phyloP scores from a whole-genome alignment of 2,329 filamentous ascomycete species.

The Thielaviopsis punctulata region DNA sequence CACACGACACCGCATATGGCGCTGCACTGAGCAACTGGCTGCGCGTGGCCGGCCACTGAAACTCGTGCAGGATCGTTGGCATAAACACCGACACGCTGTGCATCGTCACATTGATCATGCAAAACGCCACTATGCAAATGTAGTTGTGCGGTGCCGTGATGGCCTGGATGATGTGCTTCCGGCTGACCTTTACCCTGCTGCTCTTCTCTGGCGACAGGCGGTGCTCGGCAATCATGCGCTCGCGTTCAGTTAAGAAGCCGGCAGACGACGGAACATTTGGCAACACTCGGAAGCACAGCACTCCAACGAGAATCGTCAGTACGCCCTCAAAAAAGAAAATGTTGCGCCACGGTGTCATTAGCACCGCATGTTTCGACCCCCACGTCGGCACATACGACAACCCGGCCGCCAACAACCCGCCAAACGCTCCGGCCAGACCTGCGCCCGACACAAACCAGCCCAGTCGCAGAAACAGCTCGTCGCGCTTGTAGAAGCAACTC shows the following conservation, averaged over 20 bases:
- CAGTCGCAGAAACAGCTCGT: constrained; percentile 36
- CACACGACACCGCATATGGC: constrained; percentile 25
- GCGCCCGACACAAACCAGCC: constrained; percentile 39
- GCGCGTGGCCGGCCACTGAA: constrained; percentile 23
- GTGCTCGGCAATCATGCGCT: constrained; percentile 35
- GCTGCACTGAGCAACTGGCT: constrained; percentile 29
- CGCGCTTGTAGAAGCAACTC: constrained; percentile 37
- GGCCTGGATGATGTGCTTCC: constrained; percentile 32
- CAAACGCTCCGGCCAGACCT: constrained; percentile 39
- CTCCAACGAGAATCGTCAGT: constrained; percentile 31
- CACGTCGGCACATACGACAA: constrained; percentile 33
- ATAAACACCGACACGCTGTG: constrained; percentile 34
- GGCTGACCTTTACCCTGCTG: constrained; percentile 24
- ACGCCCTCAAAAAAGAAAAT: constrained; percentile 49
- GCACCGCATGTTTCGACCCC: constrained; percentile 24
- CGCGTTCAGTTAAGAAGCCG: constrained; percentile 32
- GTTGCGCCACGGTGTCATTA: constrained; percentile 35
- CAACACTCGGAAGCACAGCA: constrained; percentile 32
- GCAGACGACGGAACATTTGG: constrained; percentile 31
- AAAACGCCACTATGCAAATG: constrained; percentile 39
- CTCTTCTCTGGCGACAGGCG: constrained; percentile 28
- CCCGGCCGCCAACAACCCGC: constrained; percentile 36
- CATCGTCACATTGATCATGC: constrained; percentile 43
- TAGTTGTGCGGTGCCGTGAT: constrained; percentile 41
- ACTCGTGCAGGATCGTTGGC: constrained; percentile 28